Base-by-base conservation (phyloP, 1,284 basidiomycete genomes). In the Microbotryomycetes sp. region DNA sequence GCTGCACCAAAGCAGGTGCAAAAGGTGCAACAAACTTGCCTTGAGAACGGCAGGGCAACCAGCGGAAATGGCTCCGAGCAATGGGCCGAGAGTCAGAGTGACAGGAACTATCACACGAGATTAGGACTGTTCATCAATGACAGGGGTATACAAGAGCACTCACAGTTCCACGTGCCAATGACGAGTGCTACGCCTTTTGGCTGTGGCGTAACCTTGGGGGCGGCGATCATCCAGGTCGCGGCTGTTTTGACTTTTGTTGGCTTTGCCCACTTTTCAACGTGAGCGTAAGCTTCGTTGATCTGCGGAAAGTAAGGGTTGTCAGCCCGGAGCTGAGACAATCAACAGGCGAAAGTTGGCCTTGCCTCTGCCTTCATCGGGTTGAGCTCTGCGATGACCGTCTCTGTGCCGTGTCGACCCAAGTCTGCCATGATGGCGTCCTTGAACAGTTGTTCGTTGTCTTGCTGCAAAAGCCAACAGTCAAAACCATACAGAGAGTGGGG, bases 171-270 rank as follows among this genome's bases (percentile, higher is more conserved):
- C 0, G 77, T 73, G 11, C 75, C 75, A 23, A 77, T 70, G 49
- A 77, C 70, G 26, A 77, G 67, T 3, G 74, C 75, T 18, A 74
- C 70, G 23, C 76, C 76, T 66, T 77, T 76, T n/a, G 77, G 76
- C 56, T 76, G 75, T 53, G 70, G 70, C 49, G 71, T 69, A 31
- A 77, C 62, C 18, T 58, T 60, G 5, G 75, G 73, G 52, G 64
- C 69, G 47, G 76, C 72, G 27, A 72, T 59, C 21, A 64, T 64
- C 73, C 75, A 77, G 11, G 73, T 70, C 11, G 70, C 31, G 23
- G 69, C 70, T 11, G 73, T 71, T 63, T 70, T 72, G 16, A 72
- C 72, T 49, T 67, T 66, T 26, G 62, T 48, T 15, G 73, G 71
- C 65, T 72, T 74, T 31, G 74, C 70, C 76, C 76, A 78, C 50